Conservation (phyloP, 1,284 basidiomycete genomes). For the Pseudozyma thailandica region DNA sequence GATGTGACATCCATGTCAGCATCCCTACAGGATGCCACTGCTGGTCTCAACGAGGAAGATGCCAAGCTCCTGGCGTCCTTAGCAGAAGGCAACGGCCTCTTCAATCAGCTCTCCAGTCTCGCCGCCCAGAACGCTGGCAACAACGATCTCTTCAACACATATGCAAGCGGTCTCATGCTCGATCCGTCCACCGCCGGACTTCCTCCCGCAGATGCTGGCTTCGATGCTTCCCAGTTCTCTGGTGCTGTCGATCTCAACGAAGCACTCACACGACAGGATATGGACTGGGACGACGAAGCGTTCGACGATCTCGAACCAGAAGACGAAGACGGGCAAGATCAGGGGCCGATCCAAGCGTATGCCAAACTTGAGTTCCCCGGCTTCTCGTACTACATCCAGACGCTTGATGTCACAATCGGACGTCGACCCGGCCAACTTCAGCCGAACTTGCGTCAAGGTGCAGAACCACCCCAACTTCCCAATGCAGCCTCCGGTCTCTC, state of each 20-base stretch:
- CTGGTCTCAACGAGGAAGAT: conserved; percentile 52
- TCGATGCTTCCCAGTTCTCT: conserved; percentile 24
- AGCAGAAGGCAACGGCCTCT: conserved; percentile 44
- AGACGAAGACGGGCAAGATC: conserved; percentile 43
- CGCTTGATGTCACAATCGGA: conserved; percentile 77
- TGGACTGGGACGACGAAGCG: conserved; percentile 46
- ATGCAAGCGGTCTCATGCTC: conserved; percentile 22
- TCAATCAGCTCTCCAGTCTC: conserved; percentile 33
- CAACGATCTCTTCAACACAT: conserved; percentile 24
- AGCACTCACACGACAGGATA: conserved; percentile 36
- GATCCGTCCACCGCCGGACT: conserved; percentile 11
- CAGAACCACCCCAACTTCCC: conserved; percentile 38
- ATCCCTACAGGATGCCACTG: conserved; percentile 19
- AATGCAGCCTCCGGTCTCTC: conserved; percentile 45
- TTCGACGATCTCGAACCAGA: conserved; percentile 39
- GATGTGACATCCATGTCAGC: conserved; percentile 16
- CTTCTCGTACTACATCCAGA: conserved; percentile 87
- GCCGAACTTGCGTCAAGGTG: conserved; percentile 28
- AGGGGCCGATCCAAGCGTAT: conserved; percentile 79
- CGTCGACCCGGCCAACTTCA: conserved; percentile 70
- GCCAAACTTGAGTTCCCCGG: conserved; percentile 91
- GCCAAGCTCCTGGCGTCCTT: conserved; percentile 53
- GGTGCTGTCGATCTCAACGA: conserved; percentile 50
- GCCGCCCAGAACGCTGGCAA: conserved; percentile 30
- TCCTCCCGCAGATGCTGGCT: background rate